Percentiles rank a stretch among this genome's conserved stretches.
Conservation (phyloP, 805 yeast genomes). For the Hanseniaspora thailandica region DNA sequence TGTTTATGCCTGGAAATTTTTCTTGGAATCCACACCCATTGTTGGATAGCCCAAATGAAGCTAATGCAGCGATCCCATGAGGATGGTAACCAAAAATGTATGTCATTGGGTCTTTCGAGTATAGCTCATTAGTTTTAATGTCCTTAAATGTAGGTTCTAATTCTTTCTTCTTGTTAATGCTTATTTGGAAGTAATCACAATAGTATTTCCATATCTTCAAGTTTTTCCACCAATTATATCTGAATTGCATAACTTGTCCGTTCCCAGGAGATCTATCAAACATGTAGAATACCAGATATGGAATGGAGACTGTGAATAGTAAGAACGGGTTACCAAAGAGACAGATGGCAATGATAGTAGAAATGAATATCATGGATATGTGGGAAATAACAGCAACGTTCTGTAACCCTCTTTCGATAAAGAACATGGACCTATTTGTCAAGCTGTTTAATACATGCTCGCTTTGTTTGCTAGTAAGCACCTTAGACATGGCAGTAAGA, state of each 20-base stretch:
- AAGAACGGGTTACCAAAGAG: conserved; percentile 41
- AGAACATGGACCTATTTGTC: conserved; percentile 34
- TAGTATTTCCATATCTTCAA: conserved; percentile 57
- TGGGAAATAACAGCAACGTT: conserved; percentile 66
- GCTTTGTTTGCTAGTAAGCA: no score
- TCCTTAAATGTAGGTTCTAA: conserved; percentile 59
- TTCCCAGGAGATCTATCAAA: conserved; percentile 59
- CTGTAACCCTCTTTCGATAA: conserved; percentile 42
- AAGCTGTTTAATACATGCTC: neutral
- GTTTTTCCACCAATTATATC: conserved; percentile 46
- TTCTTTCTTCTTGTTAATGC: conserved; percentile 52
- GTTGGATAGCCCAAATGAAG: conserved; percentile 70
- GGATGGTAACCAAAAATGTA: conserved; percentile 93
- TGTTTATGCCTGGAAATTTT: conserved; percentile 72
- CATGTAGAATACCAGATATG: conserved; percentile 51
- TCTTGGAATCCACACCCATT: conserved; percentile 63
- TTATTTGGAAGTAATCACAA: conserved; percentile 69
- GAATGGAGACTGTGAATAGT: conserved; percentile 49
- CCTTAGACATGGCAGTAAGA: neutral
- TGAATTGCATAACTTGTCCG: conserved; percentile 53
- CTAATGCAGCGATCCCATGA: conserved; percentile 89
- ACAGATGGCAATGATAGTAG: conserved; percentile 44
- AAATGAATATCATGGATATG: conserved; percentile 53
- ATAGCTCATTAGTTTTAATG: conserved; percentile 24
- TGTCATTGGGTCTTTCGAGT: conserved; percentile 42